Conservation (phyloP, 768 basidiomycete genomes). For the Phlegmacium glaucopus region DNA sequence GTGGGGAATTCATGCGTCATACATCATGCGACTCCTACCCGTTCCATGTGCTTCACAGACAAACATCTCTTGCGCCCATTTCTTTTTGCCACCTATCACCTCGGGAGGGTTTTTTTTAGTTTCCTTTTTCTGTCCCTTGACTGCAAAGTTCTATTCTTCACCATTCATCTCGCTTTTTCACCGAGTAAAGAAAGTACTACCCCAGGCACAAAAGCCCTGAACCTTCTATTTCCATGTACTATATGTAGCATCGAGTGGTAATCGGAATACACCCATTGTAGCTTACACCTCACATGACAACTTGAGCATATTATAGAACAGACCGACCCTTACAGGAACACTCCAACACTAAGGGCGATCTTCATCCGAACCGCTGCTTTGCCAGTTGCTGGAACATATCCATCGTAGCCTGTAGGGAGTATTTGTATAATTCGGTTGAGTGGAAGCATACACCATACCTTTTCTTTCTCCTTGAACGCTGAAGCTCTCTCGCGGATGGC, state of each 20-base stretch:
- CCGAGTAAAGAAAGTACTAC: too few species aligned
- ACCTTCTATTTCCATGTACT: too few species aligned
- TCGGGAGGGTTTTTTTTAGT: too few species aligned
- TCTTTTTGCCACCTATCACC: background rate
- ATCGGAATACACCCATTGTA: too few species aligned
- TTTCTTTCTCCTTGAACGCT: constrained; percentile 75
- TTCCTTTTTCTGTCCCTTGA: background rate
- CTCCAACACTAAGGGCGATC: background rate
- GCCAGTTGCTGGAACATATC: constrained; percentile 94
- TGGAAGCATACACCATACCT: constrained; percentile 25
- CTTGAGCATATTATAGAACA: background rate
- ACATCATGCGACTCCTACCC: background rate
- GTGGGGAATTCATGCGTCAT: background rate
- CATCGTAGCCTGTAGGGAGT: constrained; percentile 67
- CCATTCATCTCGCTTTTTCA: background rate
- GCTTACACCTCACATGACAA: too few species aligned
- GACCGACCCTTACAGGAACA: background rate
- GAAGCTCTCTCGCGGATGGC: constrained; percentile 57
- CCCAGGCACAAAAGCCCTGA: too few species aligned
- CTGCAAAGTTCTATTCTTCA: too few species aligned
- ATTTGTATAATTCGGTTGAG: background rate
- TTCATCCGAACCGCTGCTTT: constrained; percentile 80
- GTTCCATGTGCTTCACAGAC: background rate
- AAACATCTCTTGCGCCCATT: too few species aligned
- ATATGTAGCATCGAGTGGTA: too few species aligned